A percentile compares a stretch with the other conserved stretches of the same genome.
phyloP scores from a whole-genome alignment of 305 asterid species.

The Fraxinus floribunda region DNA sequence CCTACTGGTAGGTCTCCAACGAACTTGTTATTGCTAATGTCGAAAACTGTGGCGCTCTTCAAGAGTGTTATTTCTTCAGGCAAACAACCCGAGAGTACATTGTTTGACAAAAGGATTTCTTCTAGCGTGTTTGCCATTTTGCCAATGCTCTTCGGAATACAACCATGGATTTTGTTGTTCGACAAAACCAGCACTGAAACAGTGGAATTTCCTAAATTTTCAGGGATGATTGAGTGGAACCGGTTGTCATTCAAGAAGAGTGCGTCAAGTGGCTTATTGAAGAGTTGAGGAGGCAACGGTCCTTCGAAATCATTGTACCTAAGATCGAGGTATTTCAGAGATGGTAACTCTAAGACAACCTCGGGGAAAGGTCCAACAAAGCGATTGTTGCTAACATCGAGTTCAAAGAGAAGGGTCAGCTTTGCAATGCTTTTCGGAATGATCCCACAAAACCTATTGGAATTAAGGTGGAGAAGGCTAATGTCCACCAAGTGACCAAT shows the following conservation, averaged over 20 bases:
- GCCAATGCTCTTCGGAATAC: conserved; percentile 63
- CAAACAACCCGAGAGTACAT: conserved; percentile 54
- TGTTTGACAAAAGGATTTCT: conserved; percentile 44
- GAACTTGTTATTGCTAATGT: conserved; percentile 42
- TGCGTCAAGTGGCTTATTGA: conserved; percentile 54
- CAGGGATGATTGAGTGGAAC: conserved; percentile 52
- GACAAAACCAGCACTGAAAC: conserved; percentile 61
- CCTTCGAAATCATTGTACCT: conserved; percentile 95
- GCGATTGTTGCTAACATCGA: conserved; percentile 87
- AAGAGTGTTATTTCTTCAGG: conserved; percentile 55
- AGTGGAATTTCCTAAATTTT: conserved; percentile 56
- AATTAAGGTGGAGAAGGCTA: conserved; percentile 68
- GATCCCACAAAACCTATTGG: conserved; percentile 82
- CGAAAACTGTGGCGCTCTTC: conserved; percentile 44
- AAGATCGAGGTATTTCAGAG: conserved; percentile 66
- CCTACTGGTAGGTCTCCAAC: conserved; percentile 51
- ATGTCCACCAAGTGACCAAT: conserved; percentile 63
- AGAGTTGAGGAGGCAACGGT: conserved; percentile 47
- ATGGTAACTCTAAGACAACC: conserved; percentile 54
- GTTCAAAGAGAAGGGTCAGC: conserved; percentile 50
- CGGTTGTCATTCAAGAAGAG: conserved; percentile 57
- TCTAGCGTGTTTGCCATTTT: conserved; percentile 52
- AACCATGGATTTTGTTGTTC: conserved; percentile 46
- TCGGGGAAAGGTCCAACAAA: conserved; percentile 75
- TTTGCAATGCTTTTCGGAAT: conserved; percentile 51